A percentile compares a stretch with the other conserved stretches of the same genome.
Evolutionary conservation across 768 basidiomycete genomes (phyloP).

Genomic region (Rhizopogon vulgaris): DNA sequence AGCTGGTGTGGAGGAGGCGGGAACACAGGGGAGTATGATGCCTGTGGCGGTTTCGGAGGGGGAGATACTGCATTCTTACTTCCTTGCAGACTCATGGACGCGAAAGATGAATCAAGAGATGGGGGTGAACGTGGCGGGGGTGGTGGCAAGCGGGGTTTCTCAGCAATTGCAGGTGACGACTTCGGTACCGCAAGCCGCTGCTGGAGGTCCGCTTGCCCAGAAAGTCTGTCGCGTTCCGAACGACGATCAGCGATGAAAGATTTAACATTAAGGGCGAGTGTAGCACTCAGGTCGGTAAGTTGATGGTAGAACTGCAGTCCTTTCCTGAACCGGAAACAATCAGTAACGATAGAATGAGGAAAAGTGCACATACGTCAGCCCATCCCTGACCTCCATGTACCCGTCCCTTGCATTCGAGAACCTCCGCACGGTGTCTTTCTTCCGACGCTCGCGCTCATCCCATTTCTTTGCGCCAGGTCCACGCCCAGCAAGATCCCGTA

Average conservation of each 20-base stretch:
- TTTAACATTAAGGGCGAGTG: constrained; percentile 52
- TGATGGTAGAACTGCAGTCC: constrained; percentile 88
- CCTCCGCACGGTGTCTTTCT: constrained; percentile 66
- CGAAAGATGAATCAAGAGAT: constrained; percentile 45
- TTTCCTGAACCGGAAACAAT: constrained; percentile 45
- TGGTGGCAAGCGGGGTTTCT: constrained; percentile 41
- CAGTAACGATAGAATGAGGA: constrained; percentile 4
- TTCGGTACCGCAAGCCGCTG: constrained; percentile 47
- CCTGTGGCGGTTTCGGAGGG: constrained; percentile 22
- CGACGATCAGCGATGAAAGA: constrained; percentile 59
- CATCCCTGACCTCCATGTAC: constrained; percentile 84
- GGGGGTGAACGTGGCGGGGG: constrained; percentile 37
- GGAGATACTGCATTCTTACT: constrained; percentile 21
- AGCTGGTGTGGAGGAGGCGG: constrained; percentile 10
- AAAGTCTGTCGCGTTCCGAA: constrained; percentile 64
- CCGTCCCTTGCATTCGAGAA: constrained; percentile 75
- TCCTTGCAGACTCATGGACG: constrained; percentile 46
- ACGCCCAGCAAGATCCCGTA: constrained; percentile 71
- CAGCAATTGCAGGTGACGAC: constrained; percentile 33
- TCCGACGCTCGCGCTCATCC: constrained; percentile 76
- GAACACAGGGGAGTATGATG: constrained; percentile 18
- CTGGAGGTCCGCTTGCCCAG: constrained; percentile 66
- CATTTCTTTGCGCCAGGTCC: constrained; percentile 71
- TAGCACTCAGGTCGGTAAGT: constrained; percentile 55
- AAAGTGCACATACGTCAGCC: constrained; percentile 58